Conservation (phyloP, 2,329 filamentous ascomycete species). For the Fusarium euwallaceae region DNA sequence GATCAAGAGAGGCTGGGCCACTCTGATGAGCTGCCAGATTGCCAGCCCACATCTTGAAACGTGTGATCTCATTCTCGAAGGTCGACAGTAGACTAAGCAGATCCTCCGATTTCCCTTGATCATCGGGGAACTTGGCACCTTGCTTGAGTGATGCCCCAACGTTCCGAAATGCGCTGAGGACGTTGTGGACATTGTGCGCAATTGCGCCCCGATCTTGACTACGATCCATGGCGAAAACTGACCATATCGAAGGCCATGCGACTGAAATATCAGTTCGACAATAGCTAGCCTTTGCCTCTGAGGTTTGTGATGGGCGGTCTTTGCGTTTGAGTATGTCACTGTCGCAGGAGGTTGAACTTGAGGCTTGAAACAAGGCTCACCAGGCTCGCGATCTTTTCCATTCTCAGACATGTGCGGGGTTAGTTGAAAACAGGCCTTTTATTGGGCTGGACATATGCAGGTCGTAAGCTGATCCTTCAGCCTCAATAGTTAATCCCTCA, state of each 20-base stretch:
- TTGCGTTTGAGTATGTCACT: neutral
- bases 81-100: rapidly evolving
- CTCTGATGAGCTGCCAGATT: conserved; percentile 35
- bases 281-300: neutral
- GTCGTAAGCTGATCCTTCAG: neutral
- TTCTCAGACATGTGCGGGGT: conserved; percentile 14
- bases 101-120: rapidly evolving
- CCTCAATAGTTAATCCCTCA: neutral
- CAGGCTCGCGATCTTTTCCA: neutral
- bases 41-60: conserved; percentile 41
- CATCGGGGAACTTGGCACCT: neutral
- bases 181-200: neutral
- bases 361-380: neutral
- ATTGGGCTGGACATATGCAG: conserved; percentile 19
- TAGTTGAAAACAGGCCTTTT: neutral
- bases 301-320: neutral
- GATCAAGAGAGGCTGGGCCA: conserved; percentile 28
- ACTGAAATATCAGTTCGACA: neutral
- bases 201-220: neutral
- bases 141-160: neutral
- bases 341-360: neutral
- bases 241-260: neutral
- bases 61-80: neutral
- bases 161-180: neutral
- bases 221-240: neutral